Evolutionary conservation across 179 eudicot genomes (phyloP), one percentile per base, ranked within the genome.

Genomic region (Camellia oleifera): DNA sequence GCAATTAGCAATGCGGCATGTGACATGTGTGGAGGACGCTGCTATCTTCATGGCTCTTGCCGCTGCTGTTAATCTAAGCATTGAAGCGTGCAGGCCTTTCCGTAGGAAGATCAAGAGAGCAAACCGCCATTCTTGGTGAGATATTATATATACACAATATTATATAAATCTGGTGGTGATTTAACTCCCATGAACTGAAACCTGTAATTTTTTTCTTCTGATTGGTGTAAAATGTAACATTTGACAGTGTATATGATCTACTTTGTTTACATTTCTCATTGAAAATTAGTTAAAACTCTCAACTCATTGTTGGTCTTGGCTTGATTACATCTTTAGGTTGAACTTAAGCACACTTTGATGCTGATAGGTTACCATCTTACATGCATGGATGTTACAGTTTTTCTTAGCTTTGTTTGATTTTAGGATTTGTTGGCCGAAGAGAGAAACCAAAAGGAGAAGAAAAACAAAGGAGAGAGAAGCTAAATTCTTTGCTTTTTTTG

Each of bases 1-100:
- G 14, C 91, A 88, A 11, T 77, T 88, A 32, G 91, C 91, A 2
- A 84, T 84, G 84, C 60, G 88, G 54, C 91, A 88, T 13, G 85
- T 88, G 44, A 86, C 84, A 0, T 88, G 91, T 7, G 83, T 87
- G 46, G 91, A 88, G 81, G 91, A 88, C 58, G 89, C 91, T 0
- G 91, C 86, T 18, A 86, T 88, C 42, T 88, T 86, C 57, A 88
- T 88, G 91, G 89, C 91, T 18, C 86, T 88, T 8, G 89, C 91
- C 7, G 91, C 83, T 18, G 91, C 88, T 1, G 88, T 86, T 63
- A 86, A 88, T 85, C 89, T 88, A 20, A 88, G 91, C 81, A 81
- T 88, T 7, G 89, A 88, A 69, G 91, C 91, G 0, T 88, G 91
- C 52, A 74, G 86, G 26, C 89, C 89, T 18, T 88, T 88, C 32